A percentile compares a stretch with the other conserved stretches of the same genome.
These are phyloP conservation scores for Cryphonectria radicalis DNA, from an alignment of 2,329 filamentous ascomycete genomes.

Conservation along the genomic window DNA sequence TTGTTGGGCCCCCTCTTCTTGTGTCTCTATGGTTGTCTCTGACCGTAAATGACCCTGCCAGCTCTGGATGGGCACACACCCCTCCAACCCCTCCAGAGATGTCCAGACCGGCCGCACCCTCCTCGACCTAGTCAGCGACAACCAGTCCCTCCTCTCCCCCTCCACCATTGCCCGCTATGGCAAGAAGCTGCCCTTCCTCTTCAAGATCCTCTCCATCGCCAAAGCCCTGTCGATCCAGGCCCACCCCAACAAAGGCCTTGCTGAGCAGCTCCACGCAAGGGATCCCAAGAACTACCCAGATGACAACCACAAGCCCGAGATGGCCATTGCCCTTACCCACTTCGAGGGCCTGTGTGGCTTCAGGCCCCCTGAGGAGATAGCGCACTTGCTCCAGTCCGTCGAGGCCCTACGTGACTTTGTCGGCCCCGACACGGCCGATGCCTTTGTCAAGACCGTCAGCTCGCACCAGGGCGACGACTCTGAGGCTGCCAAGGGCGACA, in stretches of 20 bases:
- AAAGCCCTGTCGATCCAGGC: constrained; percentile 98
- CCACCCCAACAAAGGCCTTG: constrained; percentile 93
- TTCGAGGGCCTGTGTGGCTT: constrained; percentile 98
- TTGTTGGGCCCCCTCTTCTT: not conserved
- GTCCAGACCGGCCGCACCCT: constrained; percentile 81
- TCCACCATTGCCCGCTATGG: constrained; percentile 76
- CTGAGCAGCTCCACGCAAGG: constrained; percentile 81
- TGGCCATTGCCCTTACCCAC: constrained; percentile 96
- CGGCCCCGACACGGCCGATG: constrained; percentile 64
- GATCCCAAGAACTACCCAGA: constrained; percentile 97
- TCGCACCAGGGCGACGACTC: constrained; percentile 46
- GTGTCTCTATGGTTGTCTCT: constrained; percentile 25
- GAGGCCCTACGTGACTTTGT: constrained; percentile 67
- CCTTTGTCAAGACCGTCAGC: constrained; percentile 58
- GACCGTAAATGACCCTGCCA: constrained; percentile 41
- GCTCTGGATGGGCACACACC: constrained; percentile 99
- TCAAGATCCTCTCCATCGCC: constrained; percentile 95
- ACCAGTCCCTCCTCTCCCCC: constrained; percentile 77
- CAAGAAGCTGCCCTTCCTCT: constrained; percentile 87
- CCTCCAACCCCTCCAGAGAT: constrained; percentile 92
- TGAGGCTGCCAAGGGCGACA: constrained; percentile 50
- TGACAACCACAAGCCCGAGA: constrained; percentile 99
- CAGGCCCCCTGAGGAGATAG: constrained; percentile 82
- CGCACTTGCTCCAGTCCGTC: constrained; percentile 72
- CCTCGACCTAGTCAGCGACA: constrained; percentile 85